These are phyloP conservation scores for Cetraspora pellucida DNA, from an alignment of 192 early-diverging fungal species.

Conservation along the genomic window DNA sequence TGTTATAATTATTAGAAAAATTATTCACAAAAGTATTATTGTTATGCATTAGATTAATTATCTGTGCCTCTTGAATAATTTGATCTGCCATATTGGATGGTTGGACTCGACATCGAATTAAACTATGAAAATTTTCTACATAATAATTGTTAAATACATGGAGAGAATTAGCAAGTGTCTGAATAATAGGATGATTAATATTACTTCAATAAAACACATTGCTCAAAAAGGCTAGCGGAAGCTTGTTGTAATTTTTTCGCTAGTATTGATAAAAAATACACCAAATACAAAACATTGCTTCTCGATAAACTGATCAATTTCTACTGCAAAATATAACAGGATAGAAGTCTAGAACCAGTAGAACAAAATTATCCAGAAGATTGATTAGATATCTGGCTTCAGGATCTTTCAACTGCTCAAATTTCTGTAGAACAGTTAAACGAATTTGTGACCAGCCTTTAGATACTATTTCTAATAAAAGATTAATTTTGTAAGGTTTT, in stretches of 20 bases:
- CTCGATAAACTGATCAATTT: neutral
- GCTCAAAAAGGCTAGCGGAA: conserved; percentile 3
- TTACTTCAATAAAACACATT: neutral
- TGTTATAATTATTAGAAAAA: too few species aligned
- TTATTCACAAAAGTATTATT: neutral
- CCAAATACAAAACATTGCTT: conserved; percentile 1
- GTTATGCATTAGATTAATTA: conserved; percentile 3
- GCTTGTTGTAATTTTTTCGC: conserved; percentile 4
- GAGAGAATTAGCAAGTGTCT: neutral
- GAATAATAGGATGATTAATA: conserved; percentile 10
- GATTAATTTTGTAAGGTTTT: conserved; percentile 3
- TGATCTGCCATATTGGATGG: neutral
- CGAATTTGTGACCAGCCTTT: neutral
- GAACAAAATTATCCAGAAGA: conserved; percentile 12
- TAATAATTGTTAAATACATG: conserved; percentile 18
- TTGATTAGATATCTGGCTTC: conserved; percentile 20
- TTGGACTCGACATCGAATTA: neutral
- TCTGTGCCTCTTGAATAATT: neutral
- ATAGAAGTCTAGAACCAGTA: neutral
- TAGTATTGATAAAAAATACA: conserved; percentile 10
- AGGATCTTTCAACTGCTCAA: conserved; percentile 1
- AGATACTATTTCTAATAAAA: conserved; percentile 2
- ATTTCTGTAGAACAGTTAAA: conserved; percentile 6
- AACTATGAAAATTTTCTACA: conserved; percentile 12
- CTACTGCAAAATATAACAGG: too few species aligned